phyloP scores from a whole-genome alignment of 2,329 filamentous ascomycete genomes.

The Geosmithia putterillii region DNA sequence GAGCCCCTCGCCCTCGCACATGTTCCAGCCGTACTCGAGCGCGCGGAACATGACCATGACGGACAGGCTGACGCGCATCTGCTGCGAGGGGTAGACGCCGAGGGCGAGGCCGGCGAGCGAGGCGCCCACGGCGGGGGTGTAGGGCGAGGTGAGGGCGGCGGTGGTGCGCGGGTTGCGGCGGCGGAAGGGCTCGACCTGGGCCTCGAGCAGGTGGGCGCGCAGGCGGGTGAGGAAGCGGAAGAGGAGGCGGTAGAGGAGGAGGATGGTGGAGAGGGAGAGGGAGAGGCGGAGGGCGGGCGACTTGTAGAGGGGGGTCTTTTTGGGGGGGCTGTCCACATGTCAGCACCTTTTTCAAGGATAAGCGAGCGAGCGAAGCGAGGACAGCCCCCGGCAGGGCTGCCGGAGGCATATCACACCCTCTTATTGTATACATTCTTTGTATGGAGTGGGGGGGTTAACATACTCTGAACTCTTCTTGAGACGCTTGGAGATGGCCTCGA shows the following conservation, averaged over 20 bases:
- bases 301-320: constrained; percentile 44
- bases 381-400: too few species aligned
- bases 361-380: too few species aligned
- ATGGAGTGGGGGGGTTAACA: too few species aligned
- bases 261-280: constrained; percentile 69
- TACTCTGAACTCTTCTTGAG: constrained; percentile 32
- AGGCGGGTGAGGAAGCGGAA: constrained; percentile 81
- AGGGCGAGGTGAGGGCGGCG: constrained; percentile 63
- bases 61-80: constrained; percentile 64
- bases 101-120: constrained; percentile 76
- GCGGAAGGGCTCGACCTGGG: constrained; percentile 72
- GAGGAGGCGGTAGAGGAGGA: constrained; percentile 79
- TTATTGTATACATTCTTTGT: not conserved
- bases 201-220: constrained; percentile 63
- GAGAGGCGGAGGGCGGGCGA: constrained; percentile 67
- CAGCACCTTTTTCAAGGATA: not conserved
- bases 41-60: constrained; percentile 74
- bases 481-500: constrained; percentile 36
- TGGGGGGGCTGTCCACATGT: constrained; percentile 11
- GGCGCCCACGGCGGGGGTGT: constrained; percentile 83
- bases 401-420: too few species aligned
- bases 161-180: constrained; percentile 69
- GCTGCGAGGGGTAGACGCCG: constrained; percentile 55
- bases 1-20: constrained; percentile 61
- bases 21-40: constrained; percentile 78